phyloP scores from a whole-genome alignment of 1,284 basidiomycete genomes.

The Heterobasidion annosum region DNA sequence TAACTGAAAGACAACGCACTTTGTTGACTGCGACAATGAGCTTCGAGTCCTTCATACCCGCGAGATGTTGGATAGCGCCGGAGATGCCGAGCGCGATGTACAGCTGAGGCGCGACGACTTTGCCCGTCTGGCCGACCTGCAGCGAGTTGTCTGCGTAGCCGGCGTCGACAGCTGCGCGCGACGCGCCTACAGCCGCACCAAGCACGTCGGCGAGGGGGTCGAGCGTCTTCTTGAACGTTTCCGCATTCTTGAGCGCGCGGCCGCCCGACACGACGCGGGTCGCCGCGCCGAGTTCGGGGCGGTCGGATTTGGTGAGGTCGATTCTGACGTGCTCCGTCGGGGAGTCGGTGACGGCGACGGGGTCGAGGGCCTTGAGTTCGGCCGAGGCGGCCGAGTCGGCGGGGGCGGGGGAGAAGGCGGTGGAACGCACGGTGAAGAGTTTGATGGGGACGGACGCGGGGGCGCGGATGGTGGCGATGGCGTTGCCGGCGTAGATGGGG shows the following conservation, averaged over 20 bases:
- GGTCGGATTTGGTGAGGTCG: constrained; percentile 82
- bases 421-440: constrained; percentile 94
- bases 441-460: constrained; percentile 71
- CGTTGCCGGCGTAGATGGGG: constrained; percentile 98
- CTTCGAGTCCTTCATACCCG: constrained; percentile 99
- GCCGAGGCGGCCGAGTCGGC: constrained; percentile 41
- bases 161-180: constrained; percentile 95
- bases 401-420: constrained; percentile 79
- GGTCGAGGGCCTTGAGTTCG: constrained; percentile 56
- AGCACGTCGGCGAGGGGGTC: constrained; percentile 92
- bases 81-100: constrained; percentile 97
- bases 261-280: constrained; percentile 91
- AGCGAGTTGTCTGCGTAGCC: constrained; percentile 98
- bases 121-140: constrained; percentile 99
- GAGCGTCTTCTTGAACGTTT: constrained; percentile 83
- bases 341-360: constrained; percentile 54
- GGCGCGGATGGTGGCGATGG: constrained; percentile 88
- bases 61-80: constrained; percentile 97
- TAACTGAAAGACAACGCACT: constrained; percentile 39
- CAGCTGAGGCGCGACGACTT: constrained; percentile 90
- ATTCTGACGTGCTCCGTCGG: constrained; percentile 78
- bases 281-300: constrained; percentile 89
- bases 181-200: constrained; percentile 95
- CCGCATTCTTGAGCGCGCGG: constrained; percentile 89
- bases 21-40: constrained; percentile 99